These are phyloP conservation scores for Spergularia azorica DNA, from an alignment of 179 eudicot species.

Conservation along the genomic window DNA sequence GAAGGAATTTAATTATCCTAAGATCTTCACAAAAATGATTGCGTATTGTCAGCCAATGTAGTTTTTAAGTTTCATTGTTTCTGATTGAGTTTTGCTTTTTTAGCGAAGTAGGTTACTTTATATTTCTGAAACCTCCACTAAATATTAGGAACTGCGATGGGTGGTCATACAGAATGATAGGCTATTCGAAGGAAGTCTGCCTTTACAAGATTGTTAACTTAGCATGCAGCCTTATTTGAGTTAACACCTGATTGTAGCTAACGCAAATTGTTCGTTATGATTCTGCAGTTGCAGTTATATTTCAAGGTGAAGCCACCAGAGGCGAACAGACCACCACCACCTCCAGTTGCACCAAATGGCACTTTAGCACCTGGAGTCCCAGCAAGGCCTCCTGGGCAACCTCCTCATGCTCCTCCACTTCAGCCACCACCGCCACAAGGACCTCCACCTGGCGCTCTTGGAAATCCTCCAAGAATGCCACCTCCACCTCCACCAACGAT, in stretches of 20 bases:
- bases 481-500: conserved; percentile 73
- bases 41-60: too few relatives aligned
- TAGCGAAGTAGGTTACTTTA: too few relatives aligned
- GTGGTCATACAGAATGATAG: background rate
- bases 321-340: conserved; percentile 69
- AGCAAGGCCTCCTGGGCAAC: conserved; percentile 63
- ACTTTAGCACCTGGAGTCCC: conserved; percentile 77
- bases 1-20: background rate
- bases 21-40: too few relatives aligned
- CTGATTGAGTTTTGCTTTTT: too few relatives aligned
- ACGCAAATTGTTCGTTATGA: background rate
- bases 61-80: too few relatives aligned
- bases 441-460: conserved; percentile 51
- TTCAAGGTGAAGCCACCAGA: conserved; percentile 93
- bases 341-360: conserved; percentile 50
- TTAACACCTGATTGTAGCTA: background rate
- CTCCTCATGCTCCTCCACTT: conserved; percentile 66
- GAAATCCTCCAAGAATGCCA: conserved; percentile 69
- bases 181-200: background rate
- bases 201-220: background rate
- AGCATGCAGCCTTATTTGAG: background rate
- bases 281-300: conserved; percentile 80
- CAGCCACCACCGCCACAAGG: conserved; percentile 80
- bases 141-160: background rate
- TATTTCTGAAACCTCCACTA: too few relatives aligned